Evolutionary conservation across 2,329 filamentous ascomycete species (phyloP).

Genomic region (Fusarium pilosicola): DNA sequence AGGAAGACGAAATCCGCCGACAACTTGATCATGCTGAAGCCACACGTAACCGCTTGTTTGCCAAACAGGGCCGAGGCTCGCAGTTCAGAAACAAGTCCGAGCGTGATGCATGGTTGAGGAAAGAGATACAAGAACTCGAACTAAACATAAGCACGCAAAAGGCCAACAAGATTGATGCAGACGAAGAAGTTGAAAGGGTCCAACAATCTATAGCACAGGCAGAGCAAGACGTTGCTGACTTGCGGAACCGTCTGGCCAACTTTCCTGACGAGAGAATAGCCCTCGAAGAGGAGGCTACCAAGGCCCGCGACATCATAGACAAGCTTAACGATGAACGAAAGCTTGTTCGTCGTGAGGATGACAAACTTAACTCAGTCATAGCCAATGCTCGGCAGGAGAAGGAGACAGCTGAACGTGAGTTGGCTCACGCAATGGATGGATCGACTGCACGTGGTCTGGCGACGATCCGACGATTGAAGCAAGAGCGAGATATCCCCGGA

Average conservation of each 20-base stretch:
- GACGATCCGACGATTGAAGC: slow-evolving; percentile 85
- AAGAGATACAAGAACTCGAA: slow-evolving; percentile 84
- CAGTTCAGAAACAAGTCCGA: slow-evolving; percentile 90
- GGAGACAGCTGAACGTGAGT: slow-evolving; percentile 77
- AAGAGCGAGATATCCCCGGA: slow-evolving; percentile 81
- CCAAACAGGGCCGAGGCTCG: slow-evolving; percentile 89
- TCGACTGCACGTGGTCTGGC: slow-evolving; percentile 87
- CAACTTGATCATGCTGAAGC: slow-evolving; percentile 81
- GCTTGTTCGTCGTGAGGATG: slow-evolving; percentile 87
- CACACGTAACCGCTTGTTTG: slow-evolving; percentile 80
- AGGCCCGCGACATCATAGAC: slow-evolving; percentile 81
- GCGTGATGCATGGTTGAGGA: slow-evolving; percentile 82
- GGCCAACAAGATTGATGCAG: slow-evolving; percentile 83
- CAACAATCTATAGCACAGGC: slow-evolving; percentile 76
- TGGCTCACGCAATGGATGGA: slow-evolving; percentile 89
- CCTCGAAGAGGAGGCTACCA: slow-evolving; percentile 77
- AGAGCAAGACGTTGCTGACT: slow-evolving; percentile 75
- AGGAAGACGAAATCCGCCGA: slow-evolving; percentile 76
- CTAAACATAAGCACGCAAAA: slow-evolving; percentile 81
- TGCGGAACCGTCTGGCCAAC: slow-evolving; percentile 80
- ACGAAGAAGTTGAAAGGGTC: slow-evolving; percentile 81
- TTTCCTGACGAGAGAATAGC: slow-evolving; percentile 79
- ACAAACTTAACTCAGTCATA: slow-evolving; percentile 83
- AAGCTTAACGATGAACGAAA: slow-evolving; percentile 87
- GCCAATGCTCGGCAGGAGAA: slow-evolving; percentile 80